A percentile compares a stretch with the other conserved stretches of the same genome.
Conservation (phyloP, 129 eudicot genomes). For the Artemisia tridentata region DNA sequence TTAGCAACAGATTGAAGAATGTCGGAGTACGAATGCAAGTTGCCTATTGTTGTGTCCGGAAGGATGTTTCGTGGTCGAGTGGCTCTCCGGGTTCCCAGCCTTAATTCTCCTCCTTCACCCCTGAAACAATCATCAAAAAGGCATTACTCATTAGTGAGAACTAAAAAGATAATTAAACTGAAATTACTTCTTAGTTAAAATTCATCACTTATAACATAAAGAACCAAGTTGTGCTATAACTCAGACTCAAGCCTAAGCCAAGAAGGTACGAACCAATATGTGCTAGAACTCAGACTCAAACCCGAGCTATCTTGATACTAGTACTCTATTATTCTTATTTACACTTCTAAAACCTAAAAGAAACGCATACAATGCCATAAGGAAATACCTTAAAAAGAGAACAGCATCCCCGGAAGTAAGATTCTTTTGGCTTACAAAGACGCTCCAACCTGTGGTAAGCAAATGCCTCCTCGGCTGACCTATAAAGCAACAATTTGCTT, state of each 20-base stretch:
- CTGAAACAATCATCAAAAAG: constrained; percentile 33
- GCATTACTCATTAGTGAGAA: not conserved
- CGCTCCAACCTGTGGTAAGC: constrained; percentile 98
- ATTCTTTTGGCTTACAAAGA: constrained; percentile 91
- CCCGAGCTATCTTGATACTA: too few species aligned
- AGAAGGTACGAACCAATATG: too few species aligned
- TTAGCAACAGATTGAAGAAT: constrained; percentile 60
- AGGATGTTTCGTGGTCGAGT: constrained; percentile 71
- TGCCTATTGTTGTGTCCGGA: constrained; percentile 65
- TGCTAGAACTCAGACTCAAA: too few species aligned
- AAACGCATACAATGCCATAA: constrained; percentile 8
- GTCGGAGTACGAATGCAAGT: constrained; percentile 50
- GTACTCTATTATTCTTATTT: not conserved
- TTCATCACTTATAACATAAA: too few species aligned
- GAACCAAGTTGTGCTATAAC: too few species aligned
- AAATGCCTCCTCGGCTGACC: constrained; percentile 98
- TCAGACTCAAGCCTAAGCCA: too few species aligned
- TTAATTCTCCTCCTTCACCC: constrained; percentile 83
- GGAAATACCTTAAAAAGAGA: constrained; percentile 77
- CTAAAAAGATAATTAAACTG: not conserved
- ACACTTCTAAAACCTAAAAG: not conserved
- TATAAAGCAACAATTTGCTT: constrained; percentile 27
- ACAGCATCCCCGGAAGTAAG: constrained; percentile 95
- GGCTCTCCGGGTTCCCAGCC: constrained; percentile 85
- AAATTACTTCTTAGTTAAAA: not conserved